A percentile compares a stretch with the other conserved stretches of the same genome.
These are phyloP conservation scores for Linderina pennispora DNA, from an alignment of 192 early-diverging fungal species.

Conservation along the genomic window DNA sequence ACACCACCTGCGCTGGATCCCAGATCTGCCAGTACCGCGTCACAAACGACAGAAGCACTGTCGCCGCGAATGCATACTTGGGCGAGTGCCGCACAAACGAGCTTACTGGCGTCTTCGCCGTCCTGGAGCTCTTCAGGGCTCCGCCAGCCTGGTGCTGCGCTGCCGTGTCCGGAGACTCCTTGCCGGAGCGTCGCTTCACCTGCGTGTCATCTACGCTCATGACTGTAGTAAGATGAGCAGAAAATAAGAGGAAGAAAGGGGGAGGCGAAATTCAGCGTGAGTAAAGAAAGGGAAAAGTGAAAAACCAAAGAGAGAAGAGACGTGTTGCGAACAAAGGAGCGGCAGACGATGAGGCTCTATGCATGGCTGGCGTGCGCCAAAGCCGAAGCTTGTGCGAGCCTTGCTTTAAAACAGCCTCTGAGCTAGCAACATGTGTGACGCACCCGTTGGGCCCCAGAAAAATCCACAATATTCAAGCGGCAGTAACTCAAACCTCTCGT, in stretches of 20 bases:
- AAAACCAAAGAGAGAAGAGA: not conserved
- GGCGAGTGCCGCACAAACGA: slow-evolving; percentile 26
- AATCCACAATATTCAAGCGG: too few relatives aligned
- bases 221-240: not conserved
- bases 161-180: too few relatives aligned
- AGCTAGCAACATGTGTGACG: too few relatives aligned
- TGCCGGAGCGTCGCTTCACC: slow-evolving; percentile 8
- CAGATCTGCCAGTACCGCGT: slow-evolving; percentile 66
- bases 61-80: slow-evolving; percentile 23
- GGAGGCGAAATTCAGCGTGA: not conserved
- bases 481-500: too few relatives aligned
- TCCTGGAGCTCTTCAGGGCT: not conserved
- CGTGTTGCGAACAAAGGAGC: not conserved
- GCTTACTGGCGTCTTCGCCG: not conserved
- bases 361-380: too few relatives aligned
- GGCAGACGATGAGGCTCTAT: too few relatives aligned
- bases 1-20: slow-evolving; percentile 74
- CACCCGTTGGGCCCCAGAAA: too few relatives aligned
- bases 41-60: slow-evolving; percentile 47
- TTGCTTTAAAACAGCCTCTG: too few relatives aligned
- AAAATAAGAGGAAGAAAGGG: not conserved
- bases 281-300: not conserved
- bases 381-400: too few relatives aligned
- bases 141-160: not conserved
- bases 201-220: slow-evolving; percentile 37